Evolutionary conservation across 345 rosid species (phyloP), one percentile per base, ranked within the genome.

Genomic region (Boechera divaricarpa): DNA sequence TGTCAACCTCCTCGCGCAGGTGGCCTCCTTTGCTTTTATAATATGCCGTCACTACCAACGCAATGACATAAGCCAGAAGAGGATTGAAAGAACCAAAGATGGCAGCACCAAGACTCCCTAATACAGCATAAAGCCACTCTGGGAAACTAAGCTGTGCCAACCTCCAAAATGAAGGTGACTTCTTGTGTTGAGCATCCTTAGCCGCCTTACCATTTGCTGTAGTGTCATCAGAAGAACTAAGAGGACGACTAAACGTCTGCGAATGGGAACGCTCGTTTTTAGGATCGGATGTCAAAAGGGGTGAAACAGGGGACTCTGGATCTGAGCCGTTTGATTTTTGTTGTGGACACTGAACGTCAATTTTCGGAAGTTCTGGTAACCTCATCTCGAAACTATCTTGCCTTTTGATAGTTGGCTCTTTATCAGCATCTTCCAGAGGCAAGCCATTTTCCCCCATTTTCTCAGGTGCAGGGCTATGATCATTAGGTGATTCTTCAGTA

Each of bases 21-120:
- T 89, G 92, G 66, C 48, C 78, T 31, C 76, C 85, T 15, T 33
- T 70, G 52, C 5, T 38, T 81, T 73, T 79, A 83, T 91, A 89
- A 80, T 92, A 95, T 33, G 89, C 83, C 3, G 94, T 91, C 80
- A 92, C 91, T 67, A 92, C 87, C 83, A 95, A 67, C 3, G 98
- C 86, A 73, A 92, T 92, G 72, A 90, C 96, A 67, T 92, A 95
- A 73, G 99, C 99, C 74, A 95, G 90, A 48, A 95, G 94, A 51
- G 99, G 99, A 77, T 95, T 95, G 72, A 95, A 91, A 66, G 99
- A 95, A 54, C 99, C 99, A 81, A 95, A 95, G 67, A 95, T 87
- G 54, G 98, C 97, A 64, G 99, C 99, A 83, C 99, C 99, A 77
- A 88, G 81, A 82, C 99, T 87, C 82, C 99, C 99, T 79, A 95